Evolutionary conservation across 2,329 filamentous ascomycete species (phyloP).

Genomic region (Fusarium caatingaense): DNA sequence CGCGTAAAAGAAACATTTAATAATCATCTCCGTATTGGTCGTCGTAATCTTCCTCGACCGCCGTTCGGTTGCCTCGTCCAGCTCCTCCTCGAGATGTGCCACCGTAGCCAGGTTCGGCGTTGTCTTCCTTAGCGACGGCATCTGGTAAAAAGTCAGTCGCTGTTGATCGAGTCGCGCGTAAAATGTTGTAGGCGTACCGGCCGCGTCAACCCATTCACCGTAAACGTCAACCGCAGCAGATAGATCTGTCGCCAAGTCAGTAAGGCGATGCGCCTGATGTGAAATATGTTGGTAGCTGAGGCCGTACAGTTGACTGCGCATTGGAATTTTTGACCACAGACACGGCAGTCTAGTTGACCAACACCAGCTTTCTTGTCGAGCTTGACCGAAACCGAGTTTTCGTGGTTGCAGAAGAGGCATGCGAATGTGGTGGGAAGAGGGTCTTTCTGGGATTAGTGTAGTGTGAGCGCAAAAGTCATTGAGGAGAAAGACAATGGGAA

Average conservation of each 20-base stretch:
- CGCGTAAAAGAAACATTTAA: constrained; percentile 50
- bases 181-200: constrained; percentile 57
- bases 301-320: constrained; percentile 88
- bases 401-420: constrained; percentile 98
- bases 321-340: constrained; percentile 94
- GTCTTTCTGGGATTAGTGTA: constrained; percentile 65
- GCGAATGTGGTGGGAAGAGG: constrained; percentile 86
- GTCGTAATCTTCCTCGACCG: constrained; percentile 61
- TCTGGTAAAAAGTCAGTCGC: constrained; percentile 52
- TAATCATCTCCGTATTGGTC: constrained; percentile 67
- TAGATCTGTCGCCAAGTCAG: constrained; percentile 69
- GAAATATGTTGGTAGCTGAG: background rate
- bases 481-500: background rate
- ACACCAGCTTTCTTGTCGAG: constrained; percentile 93
- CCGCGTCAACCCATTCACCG: constrained; percentile 96
- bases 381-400: constrained; percentile 90
- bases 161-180: background rate
- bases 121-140: constrained; percentile 62
- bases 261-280: constrained; percentile 17
- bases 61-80: constrained; percentile 43
- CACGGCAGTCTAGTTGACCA: constrained; percentile 87
- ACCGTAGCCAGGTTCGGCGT: constrained; percentile 46
- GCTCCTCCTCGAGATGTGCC: constrained; percentile 45
- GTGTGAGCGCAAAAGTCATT: constrained; percentile 17
- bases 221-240: constrained; percentile 95